Evolutionary conservation across 2,329 filamentous ascomycete species (phyloP).

Genomic region (Aspergillus awamori): DNA sequence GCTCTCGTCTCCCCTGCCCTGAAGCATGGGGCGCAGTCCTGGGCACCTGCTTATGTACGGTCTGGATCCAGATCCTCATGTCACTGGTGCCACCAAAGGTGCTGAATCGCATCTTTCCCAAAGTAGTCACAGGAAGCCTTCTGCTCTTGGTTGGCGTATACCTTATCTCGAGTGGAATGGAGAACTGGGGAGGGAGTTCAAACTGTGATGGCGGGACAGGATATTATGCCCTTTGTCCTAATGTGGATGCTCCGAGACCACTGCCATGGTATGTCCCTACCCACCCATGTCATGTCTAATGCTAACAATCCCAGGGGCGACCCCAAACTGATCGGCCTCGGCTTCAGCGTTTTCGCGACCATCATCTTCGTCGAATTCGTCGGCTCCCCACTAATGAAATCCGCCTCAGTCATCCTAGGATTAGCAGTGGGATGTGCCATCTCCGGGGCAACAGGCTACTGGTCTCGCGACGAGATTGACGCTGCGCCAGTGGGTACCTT

Average conservation of each 20-base stretch:
- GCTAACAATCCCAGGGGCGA: slow-evolving; percentile 52
- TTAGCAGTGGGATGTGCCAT: slow-evolving; percentile 77
- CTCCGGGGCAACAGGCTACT: slow-evolving; percentile 76
- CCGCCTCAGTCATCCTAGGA: slow-evolving; percentile 73
- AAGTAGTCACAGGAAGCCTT: slow-evolving; percentile 75
- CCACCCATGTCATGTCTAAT: background rate
- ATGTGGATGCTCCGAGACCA: slow-evolving; percentile 68
- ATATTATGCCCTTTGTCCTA: slow-evolving; percentile 67
- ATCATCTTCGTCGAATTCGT: slow-evolving; percentile 82
- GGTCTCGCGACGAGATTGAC: slow-evolving; percentile 72
- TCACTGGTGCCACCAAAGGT: slow-evolving; percentile 72
- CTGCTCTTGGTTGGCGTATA: slow-evolving; percentile 71
- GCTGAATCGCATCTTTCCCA: slow-evolving; percentile 75
- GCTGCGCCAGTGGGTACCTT: slow-evolving; percentile 66
- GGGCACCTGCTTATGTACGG: slow-evolving; percentile 68
- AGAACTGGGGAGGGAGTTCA: slow-evolving; percentile 70
- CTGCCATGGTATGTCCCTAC: slow-evolving; percentile 61
- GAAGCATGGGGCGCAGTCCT: slow-evolving; percentile 75
- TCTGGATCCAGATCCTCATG: slow-evolving; percentile 71
- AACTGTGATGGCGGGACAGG: slow-evolving; percentile 59
- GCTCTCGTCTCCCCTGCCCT: slow-evolving; percentile 71
- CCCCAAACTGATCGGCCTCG: slow-evolving; percentile 76
- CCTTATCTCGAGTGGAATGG: slow-evolving; percentile 71
- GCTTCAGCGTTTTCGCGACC: slow-evolving; percentile 76
- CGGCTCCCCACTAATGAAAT: slow-evolving; percentile 83